phyloP scores from a whole-genome alignment of 495 filamentous ascomycete species.

The Cladorrhinum samala region DNA sequence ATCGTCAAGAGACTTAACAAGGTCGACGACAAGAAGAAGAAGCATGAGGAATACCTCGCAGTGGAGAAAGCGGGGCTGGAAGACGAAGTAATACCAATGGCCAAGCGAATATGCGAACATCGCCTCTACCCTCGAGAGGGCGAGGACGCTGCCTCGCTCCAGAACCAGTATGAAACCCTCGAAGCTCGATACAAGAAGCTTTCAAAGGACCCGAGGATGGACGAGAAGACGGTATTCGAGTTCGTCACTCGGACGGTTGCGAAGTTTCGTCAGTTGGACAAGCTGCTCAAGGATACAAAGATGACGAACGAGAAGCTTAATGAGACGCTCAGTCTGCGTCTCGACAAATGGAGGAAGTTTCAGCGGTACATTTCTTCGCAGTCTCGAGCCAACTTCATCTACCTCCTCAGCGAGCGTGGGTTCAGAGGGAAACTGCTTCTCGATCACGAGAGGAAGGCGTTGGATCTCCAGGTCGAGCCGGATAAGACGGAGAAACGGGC shows the following conservation, averaged over 20 bases:
- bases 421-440: constrained; percentile 78
- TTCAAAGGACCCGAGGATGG: constrained; percentile 47
- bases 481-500: constrained; percentile 64
- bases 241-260: constrained; percentile 28
- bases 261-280: constrained; percentile 34
- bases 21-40: constrained; percentile 41
- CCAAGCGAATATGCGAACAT: constrained; percentile 45
- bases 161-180: constrained; percentile 57
- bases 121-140: constrained; percentile 62
- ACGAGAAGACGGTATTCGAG: constrained; percentile 57
- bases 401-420: constrained; percentile 77
- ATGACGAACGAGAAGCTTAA: constrained; percentile 54
- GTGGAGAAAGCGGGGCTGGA: constrained; percentile 33
- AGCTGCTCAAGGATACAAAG: constrained; percentile 38
- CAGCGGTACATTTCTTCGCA: constrained; percentile 74
- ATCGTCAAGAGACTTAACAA: constrained; percentile 49
- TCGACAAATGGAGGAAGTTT: constrained; percentile 73
- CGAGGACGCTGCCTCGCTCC: constrained; percentile 58
- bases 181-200: constrained; percentile 43
- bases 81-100: constrained; percentile 46
- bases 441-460: constrained; percentile 63
- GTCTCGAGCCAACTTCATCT: constrained; percentile 78
- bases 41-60: constrained; percentile 36
- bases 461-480: constrained; percentile 77
- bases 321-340: constrained; percentile 60